A percentile compares a stretch with the other conserved stretches of the same genome.
Conservation (phyloP, 495 filamentous ascomycete species). For the Mytilinidion resinicola region DNA sequence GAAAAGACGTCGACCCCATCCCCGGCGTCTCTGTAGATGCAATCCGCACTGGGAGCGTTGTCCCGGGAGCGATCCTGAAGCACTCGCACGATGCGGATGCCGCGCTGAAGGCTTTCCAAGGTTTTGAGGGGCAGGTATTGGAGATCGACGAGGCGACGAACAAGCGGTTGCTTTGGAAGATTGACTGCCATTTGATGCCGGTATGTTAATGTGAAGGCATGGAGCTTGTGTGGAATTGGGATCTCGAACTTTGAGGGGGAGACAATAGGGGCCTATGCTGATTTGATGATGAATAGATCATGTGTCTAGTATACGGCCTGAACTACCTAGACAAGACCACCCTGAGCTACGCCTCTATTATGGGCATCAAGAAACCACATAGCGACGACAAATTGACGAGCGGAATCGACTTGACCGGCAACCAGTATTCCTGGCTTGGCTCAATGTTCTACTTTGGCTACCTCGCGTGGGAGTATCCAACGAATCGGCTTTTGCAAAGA, state of each 20-base stretch:
- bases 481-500: constrained; percentile 52
- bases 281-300: constrained; percentile 20
- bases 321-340: constrained; percentile 56
- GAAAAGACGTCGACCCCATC: background rate
- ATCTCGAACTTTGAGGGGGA: too few species aligned
- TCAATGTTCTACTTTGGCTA: constrained; percentile 38
- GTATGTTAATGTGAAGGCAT: constrained; percentile 11
- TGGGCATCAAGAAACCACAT: constrained; percentile 35
- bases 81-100: constrained; percentile 56
- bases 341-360: constrained; percentile 48
- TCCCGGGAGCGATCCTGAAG: constrained; percentile 37
- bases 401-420: constrained; percentile 12
- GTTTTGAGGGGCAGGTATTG: constrained; percentile 43
- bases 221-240: too few species aligned
- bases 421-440: constrained; percentile 20
- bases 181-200: constrained; percentile 38
- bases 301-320: constrained; percentile 38
- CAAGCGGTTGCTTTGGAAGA: constrained; percentile 35
- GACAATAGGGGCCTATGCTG: background rate
- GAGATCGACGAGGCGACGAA: constrained; percentile 52
- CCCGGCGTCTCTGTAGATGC: constrained; percentile 12
- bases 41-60: constrained; percentile 32
- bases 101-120: constrained; percentile 52
- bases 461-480: constrained; percentile 49
- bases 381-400: constrained; percentile 10